Evolutionary conservation across 1,284 basidiomycete species (phyloP), one percentile per base, ranked within the genome.

Genomic region (Cutaneotrichosporon curvatum): DNA sequence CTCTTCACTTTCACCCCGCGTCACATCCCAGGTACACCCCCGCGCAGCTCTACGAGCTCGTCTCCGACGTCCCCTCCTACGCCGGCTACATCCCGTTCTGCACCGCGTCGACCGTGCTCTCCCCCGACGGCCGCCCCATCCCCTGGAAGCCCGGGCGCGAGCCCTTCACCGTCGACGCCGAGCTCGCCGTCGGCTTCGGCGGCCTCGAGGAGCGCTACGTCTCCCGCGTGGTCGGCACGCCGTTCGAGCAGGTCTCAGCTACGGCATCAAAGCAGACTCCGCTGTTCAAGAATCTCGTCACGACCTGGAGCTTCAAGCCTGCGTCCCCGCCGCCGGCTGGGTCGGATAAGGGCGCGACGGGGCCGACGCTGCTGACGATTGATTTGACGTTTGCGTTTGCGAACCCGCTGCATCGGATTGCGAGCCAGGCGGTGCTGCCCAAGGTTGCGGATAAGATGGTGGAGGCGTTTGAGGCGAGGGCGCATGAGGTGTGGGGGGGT

Each of bases 71-170:
- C 18, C 79, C 79, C 8, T 84, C 86, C 4, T 98, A 97, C 70
- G 78, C 82, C 11, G 74, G 75, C 41, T 98, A 96, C 64, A 75
- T 98, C 39, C 94, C 94, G 0, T 96, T 89, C 70, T 96, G 92
- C 73, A 81, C 80, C 15, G 73, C 75, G 23, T 87, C 90, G 2
- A 80, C 79, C 20, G 79, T 95, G 36, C 72, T 91, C 33, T 67
- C 68, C 30, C 65, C 32, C 32, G 30, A 44, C 39, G 37, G 36
- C 41, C 56, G 37, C 52, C 37, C 23, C 15, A n/a, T 34, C 12
- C 40, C 54, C 14, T 68, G 62, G 65, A 56, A 50, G 39, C 61
- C 60, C 38, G 60, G 68, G 38, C 70, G 74, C 44, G 63, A 74
- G 53, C 67, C 62, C 18, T 77, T 75, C 46, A 61, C 77, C 36